Conservation (phyloP, 2,329 filamentous ascomycete genomes). For the Amylocarpus encephaloides region DNA sequence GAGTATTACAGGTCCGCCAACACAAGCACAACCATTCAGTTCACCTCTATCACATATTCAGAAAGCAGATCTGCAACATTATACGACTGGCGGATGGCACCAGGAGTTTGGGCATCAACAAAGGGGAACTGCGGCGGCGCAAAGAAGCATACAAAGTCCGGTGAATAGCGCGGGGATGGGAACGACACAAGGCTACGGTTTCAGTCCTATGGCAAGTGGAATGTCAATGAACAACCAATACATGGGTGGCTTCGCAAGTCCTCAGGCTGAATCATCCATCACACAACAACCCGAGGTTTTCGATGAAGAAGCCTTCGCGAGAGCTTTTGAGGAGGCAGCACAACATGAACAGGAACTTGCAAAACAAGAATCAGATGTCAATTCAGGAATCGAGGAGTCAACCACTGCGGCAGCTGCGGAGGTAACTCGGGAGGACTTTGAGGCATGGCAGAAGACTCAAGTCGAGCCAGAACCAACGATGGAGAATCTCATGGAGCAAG, state of each 20-base stretch:
- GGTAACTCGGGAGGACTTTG: not conserved
- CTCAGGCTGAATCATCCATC: conserved; percentile 11
- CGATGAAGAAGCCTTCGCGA: conserved; percentile 49
- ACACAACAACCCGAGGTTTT: conserved; percentile 35
- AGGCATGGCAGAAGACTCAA: not conserved
- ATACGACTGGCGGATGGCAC: conserved; percentile 42
- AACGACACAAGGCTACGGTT: not conserved
- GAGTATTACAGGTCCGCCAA: conserved; percentile 33
- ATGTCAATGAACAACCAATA: not conserved
- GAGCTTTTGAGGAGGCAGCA: conserved; percentile 41
- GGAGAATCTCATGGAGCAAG: not conserved
- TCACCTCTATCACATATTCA: too few relatives aligned
- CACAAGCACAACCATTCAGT: conserved; percentile 30
- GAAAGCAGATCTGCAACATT: too few relatives aligned
- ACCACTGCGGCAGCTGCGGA: not conserved
- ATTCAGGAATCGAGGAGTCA: conserved; percentile 2
- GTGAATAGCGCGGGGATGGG: not conserved
- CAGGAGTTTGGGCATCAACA: conserved; percentile 46
- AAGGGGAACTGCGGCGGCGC: conserved; percentile 18
- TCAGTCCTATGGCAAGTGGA: not conserved
- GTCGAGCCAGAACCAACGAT: not conserved
- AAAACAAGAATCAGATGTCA: conserved; percentile 12
- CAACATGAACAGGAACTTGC: conserved; percentile 14
- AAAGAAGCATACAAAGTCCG: conserved; percentile 16
- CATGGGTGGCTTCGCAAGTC: conserved; percentile 12